Conservation (phyloP, 176 grass and related monocot genomes). For the Dendrocalamus sinicus region DNA sequence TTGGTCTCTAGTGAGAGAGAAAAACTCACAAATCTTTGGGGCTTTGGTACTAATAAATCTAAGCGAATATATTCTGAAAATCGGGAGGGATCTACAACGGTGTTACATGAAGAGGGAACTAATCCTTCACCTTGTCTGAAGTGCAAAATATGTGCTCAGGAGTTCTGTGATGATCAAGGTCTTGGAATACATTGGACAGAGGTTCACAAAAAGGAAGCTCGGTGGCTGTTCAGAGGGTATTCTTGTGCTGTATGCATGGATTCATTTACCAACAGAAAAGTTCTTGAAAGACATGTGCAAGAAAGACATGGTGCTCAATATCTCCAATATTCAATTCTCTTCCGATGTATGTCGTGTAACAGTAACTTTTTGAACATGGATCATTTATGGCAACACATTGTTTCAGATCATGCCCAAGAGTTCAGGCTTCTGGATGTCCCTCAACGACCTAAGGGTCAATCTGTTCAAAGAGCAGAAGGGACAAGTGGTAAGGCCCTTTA, state of each 20-base stretch:
- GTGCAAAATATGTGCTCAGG: constrained; percentile 83
- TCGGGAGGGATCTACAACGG: constrained; percentile 15
- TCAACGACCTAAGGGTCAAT: constrained; percentile 50
- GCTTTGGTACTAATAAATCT: constrained; percentile 57
- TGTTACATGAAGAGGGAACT: constrained; percentile 39
- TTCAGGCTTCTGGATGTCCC: constrained; percentile 64
- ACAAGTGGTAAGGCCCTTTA: constrained; percentile 45
- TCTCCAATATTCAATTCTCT: constrained; percentile 82
- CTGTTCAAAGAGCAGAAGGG: constrained; percentile 52
- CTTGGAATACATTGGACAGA: constrained; percentile 85
- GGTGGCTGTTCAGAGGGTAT: constrained; percentile 96
- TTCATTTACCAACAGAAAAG: constrained; percentile 90
- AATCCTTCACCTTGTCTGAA: constrained; percentile 50
- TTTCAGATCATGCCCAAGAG: constrained; percentile 77
- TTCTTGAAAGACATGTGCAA: constrained; percentile 84
- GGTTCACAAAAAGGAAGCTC: constrained; percentile 87
- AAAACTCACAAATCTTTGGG: constrained; percentile 79
- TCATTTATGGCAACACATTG: constrained; percentile 88
- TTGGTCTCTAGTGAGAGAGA: constrained; percentile 85
- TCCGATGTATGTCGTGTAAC: constrained; percentile 86
- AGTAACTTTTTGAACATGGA: constrained; percentile 81
- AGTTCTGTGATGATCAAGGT: constrained; percentile 70
- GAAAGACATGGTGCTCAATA: constrained; percentile 81
- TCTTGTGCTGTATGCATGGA: constrained; percentile 92
- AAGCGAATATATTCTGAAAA: constrained; percentile 58